Evolutionary conservation across 768 basidiomycete species (phyloP).

Genomic region (Galerina sulciceps): DNA sequence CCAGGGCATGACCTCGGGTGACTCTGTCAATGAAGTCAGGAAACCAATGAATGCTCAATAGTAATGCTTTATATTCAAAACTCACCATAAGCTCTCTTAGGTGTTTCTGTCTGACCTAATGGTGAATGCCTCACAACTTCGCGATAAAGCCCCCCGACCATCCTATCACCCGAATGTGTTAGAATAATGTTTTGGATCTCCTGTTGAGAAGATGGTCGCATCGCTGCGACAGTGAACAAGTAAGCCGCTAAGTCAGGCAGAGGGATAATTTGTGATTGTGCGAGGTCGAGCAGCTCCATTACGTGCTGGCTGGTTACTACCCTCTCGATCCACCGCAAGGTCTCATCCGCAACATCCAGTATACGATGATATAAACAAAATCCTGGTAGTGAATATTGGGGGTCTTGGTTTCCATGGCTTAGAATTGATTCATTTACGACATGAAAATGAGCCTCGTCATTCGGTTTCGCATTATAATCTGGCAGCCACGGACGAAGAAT

Average conservation of each 20-base stretch:
- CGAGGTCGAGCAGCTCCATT: slow-evolving; percentile 50
- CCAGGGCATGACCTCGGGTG: slow-evolving; percentile 53
- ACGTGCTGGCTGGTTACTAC: slow-evolving; percentile 60
- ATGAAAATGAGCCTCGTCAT: background rate
- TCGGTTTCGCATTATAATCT: background rate
- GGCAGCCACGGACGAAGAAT: background rate
- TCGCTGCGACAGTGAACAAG: slow-evolving; percentile 57
- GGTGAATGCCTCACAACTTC: slow-evolving; percentile 62
- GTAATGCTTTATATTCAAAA: background rate
- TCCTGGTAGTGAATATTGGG: slow-evolving; percentile 3
- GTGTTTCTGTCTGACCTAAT: slow-evolving; percentile 62
- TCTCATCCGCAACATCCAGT: slow-evolving; percentile 60
- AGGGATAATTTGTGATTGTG: slow-evolving; percentile 40
- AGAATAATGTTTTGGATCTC: slow-evolving; percentile 59
- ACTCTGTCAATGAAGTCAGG: slow-evolving; percentile 36
- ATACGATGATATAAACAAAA: slow-evolving; percentile 26
- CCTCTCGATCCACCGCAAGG: slow-evolving; percentile 63
- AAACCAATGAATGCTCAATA: background rate
- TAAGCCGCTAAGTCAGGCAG: slow-evolving; percentile 58
- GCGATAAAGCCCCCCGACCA: slow-evolving; percentile 79
- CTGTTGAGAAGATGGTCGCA: slow-evolving; percentile 65
- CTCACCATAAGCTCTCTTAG: slow-evolving; percentile 27
- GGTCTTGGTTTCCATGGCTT: slow-evolving; percentile 30
- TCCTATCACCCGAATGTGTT: slow-evolving; percentile 52
- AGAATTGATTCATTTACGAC: slow-evolving; percentile 1